These are phyloP conservation scores for Fusarium hainanense DNA, from an alignment of 2,329 filamentous ascomycete species.

Conservation along the genomic window DNA sequence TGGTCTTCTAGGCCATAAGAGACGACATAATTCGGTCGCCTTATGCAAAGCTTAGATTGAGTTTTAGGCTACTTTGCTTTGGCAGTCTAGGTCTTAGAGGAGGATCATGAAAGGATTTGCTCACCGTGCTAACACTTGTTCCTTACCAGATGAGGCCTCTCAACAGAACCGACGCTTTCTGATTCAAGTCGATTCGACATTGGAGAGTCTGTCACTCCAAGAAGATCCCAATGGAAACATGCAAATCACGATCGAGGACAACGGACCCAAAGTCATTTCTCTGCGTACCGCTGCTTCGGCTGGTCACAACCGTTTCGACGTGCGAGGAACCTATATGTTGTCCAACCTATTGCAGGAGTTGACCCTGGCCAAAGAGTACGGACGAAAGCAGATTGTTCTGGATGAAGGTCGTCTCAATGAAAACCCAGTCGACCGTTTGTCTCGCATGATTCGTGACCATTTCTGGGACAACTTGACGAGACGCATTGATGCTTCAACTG, in stretches of 20 bases:
- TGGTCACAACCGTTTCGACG: conserved; percentile 87
- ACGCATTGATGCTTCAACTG: conserved; percentile 87
- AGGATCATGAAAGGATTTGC: not conserved
- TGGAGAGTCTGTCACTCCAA: conserved; percentile 80
- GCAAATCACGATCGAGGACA: conserved; percentile 98
- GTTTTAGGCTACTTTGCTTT: no score
- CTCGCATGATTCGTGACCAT: conserved; percentile 85
- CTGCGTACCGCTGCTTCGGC: conserved; percentile 87
- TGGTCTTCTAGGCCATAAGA: no score
- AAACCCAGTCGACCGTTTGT: conserved; percentile 90
- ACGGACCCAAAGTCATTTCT: conserved; percentile 88
- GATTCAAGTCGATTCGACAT: conserved; percentile 85
- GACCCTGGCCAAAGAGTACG: conserved; percentile 89
- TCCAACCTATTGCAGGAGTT: conserved; percentile 97
- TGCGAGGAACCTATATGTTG: conserved; percentile 96
- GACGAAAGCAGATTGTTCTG: conserved; percentile 87
- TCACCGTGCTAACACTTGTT: conserved; percentile 9
- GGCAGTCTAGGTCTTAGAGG: no score
- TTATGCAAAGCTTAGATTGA: no score
- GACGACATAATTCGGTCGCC: no score
- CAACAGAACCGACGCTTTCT: conserved; percentile 80
- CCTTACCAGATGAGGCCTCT: conserved; percentile 74
- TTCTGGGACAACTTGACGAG: conserved; percentile 95
- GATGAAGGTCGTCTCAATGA: conserved; percentile 93
- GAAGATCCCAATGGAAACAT: conserved; percentile 95